A percentile compares a stretch with the other conserved stretches of the same genome.
Evolutionary conservation across 1,284 basidiomycete species (phyloP).

Genomic region (Ceratobasidium papillatum): DNA sequence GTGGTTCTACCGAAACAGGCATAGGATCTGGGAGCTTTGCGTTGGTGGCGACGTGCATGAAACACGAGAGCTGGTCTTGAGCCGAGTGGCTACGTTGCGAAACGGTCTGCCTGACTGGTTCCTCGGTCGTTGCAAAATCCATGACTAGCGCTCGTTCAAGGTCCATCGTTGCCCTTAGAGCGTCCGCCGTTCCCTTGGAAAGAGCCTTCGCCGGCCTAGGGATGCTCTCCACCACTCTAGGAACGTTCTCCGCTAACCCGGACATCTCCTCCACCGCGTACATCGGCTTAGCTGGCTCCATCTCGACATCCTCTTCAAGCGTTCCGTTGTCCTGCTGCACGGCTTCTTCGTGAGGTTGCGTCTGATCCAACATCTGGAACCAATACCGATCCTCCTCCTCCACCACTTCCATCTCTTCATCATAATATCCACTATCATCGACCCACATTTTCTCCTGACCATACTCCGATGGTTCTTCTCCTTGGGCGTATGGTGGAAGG

Average conservation of each 20-base stretch:
- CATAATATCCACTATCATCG: conserved; percentile 2
- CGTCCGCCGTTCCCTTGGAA: neutral
- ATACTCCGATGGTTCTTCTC: neutral
- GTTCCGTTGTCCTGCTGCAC: neutral
- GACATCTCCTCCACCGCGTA: neutral
- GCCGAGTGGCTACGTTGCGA: conserved; percentile 15
- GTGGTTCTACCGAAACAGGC: neutral
- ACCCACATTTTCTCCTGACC: neutral
- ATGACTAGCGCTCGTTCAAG: neutral
- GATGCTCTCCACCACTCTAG: neutral
- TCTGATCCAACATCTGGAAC: conserved; percentile 2
- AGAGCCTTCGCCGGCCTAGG: neutral
- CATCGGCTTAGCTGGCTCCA: neutral
- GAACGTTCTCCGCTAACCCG: neutral
- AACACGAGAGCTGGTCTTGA: neutral
- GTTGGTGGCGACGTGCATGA: conserved; percentile 1
- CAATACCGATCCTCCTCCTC: neutral
- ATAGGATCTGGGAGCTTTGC: neutral
- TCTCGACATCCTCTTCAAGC: neutral
- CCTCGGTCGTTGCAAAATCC: neutral
- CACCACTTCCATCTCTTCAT: neutral
- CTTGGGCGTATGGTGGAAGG: neutral
- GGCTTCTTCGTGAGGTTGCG: neutral
- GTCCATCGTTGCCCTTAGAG: neutral
- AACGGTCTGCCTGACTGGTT: neutral